These are phyloP conservation scores for Bidens hawaiensis DNA, from an alignment of 140 eudicot genomes.

Conservation along the genomic window DNA sequence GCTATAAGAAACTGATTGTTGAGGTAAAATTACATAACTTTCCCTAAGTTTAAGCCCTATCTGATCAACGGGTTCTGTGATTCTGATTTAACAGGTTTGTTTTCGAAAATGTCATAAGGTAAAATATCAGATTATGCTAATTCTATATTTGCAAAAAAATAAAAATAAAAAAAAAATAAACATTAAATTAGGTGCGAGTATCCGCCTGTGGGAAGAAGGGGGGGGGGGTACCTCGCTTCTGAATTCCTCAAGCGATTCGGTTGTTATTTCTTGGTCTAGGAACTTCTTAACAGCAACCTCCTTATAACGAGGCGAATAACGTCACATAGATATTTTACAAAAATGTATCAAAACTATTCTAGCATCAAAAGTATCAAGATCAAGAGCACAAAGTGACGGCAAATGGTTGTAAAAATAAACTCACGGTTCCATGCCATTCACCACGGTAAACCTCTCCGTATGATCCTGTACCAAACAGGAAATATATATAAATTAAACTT, in stretches of 20 bases:
- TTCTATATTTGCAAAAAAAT: neutral
- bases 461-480: slow-evolving; percentile 54
- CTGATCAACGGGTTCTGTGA: neutral
- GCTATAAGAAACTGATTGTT: neutral
- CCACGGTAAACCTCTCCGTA: slow-evolving; percentile 98
- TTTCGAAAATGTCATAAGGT: neutral
- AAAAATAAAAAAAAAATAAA: no score
- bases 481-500: neutral
- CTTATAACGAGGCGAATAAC: slow-evolving; percentile 24
- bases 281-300: slow-evolving; percentile 96
- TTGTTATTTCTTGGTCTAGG: slow-evolving; percentile 78
- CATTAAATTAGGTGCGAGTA: neutral
- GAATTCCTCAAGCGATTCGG: slow-evolving; percentile 91
- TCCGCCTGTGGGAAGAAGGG: neutral
- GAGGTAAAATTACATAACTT: neutral
- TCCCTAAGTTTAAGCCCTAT: neutral
- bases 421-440: slow-evolving; percentile 98
- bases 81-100: neutral
- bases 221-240: slow-evolving; percentile 69
- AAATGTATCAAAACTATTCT: neutral
- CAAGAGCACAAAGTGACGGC: neutral
- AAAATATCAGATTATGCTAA: neutral
- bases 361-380: neutral
- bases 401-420: slow-evolving; percentile 27
- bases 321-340: neutral